Evolutionary conservation across 2,329 filamentous ascomycete species (phyloP).

Genomic region (Aspergillus unguis): DNA sequence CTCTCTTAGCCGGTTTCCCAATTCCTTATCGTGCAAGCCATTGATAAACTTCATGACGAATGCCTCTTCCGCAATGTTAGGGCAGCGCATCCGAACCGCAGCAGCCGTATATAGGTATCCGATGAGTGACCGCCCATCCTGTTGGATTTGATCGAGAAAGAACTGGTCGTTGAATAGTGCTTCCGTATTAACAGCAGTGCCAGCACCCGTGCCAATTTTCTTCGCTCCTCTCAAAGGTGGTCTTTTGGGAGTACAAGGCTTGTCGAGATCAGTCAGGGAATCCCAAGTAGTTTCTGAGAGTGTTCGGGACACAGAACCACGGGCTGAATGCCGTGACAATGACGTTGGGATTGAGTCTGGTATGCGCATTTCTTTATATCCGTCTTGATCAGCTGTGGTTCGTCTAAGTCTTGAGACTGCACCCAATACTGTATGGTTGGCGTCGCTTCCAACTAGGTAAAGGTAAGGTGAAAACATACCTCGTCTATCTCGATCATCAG

Average conservation of each 20-base stretch:
- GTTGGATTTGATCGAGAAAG: background rate
- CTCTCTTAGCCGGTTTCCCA: constrained; percentile 21
- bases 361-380: background rate
- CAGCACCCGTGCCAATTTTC: too few species aligned
- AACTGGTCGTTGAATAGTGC: too few species aligned
- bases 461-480: background rate
- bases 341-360: background rate
- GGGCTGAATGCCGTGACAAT: background rate
- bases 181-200: too few species aligned
- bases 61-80: constrained; percentile 16
- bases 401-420: background rate
- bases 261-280: constrained; percentile 1
- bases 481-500: background rate
- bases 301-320: background rate
- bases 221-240: too few species aligned
- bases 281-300: constrained; percentile 17
- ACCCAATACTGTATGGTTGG: background rate
- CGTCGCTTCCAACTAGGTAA: background rate
- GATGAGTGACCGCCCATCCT: constrained; percentile 14
- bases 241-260: background rate
- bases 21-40: constrained; percentile 24
- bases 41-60: constrained; percentile 32
- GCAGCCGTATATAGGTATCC: constrained; percentile 28
- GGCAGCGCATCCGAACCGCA: constrained; percentile 17
- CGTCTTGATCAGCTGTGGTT: background rate